Base-by-base conservation (phyloP, 2,329 filamentous ascomycete genomes). In the Sporothrix dimorphospora region DNA sequence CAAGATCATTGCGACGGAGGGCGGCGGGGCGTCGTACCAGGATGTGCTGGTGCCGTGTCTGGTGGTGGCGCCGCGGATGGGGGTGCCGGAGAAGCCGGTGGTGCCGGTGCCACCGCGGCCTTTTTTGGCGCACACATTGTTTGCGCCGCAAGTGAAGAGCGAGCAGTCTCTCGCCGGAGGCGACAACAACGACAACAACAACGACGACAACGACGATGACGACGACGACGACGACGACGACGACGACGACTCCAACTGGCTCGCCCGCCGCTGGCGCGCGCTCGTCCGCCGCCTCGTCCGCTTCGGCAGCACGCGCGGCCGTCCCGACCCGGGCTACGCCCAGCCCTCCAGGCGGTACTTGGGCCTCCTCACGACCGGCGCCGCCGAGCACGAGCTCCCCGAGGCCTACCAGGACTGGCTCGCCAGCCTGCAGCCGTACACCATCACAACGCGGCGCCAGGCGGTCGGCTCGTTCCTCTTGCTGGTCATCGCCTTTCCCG, bases 1-100 rank as follows among this genome's bases (percentile, higher is more conserved):
- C 7, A 92, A 88, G 73, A 97, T 99, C 76, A 91, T 98, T 73
- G 91, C 91, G 5, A 98, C 94, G 5, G 96, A 99, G 80, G 95
- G 95, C 69, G 94, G 93, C 42, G 94, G 94, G 21, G 83, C 90
- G 2, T 87, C 90, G n/a, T 99, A 99, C 83, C 85, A 91, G 72
- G 94, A 98, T 79, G 89, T 97, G 12, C 79, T 93, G 0, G 90
- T 97, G 14, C 89, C 91, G 38, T 98, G 95, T 81, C 85, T 93
- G 75, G 85, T 90, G 0, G 86, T 98, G 9, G 85, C 89, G 0
- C 73, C 72, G 27, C 82, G 85, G 4, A 79, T 87, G 12, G 83
- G 85, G 0, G 87, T 96, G 0, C 91, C 93, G 0, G 85, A 90
- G 71, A 83, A 85, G 66, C 92, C 92, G 1, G 90, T 91, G 1